Evolutionary conservation across 305 asterid species (phyloP).

Genomic region (Fraxinus velutina): DNA sequence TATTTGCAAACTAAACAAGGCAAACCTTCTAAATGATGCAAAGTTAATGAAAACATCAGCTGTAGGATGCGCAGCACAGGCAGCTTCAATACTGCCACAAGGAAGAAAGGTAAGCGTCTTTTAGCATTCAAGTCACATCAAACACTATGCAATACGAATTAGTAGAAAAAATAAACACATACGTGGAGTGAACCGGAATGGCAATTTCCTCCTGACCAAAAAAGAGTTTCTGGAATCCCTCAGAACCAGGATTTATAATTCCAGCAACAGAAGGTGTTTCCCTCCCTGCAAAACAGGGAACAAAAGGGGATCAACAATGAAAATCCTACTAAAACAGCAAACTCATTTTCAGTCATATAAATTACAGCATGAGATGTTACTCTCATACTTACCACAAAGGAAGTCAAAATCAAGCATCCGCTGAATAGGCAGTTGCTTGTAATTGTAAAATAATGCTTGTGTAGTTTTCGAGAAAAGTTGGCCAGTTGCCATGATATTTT

Average conservation of each 20-base stretch:
- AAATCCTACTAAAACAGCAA: neutral
- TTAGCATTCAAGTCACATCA: neutral
- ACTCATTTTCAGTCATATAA: neutral
- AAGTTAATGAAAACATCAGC: constrained; percentile 99
- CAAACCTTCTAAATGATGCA: constrained; percentile 94
- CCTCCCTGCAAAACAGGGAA: constrained; percentile 48
- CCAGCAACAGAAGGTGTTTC: constrained; percentile 98
- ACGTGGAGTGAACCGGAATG: constrained; percentile 77
- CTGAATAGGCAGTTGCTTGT: constrained; percentile 88
- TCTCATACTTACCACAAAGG: constrained; percentile 67
- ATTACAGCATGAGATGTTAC: neutral
- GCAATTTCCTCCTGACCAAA: constrained; percentile 95
- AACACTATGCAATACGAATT: neutral
- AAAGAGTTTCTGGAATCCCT: constrained; percentile 97
- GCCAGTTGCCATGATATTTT: constrained; percentile 76
- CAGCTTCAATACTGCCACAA: constrained; percentile 74
- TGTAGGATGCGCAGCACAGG: constrained; percentile 92
- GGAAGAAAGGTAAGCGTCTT: constrained; percentile 15
- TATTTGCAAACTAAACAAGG: constrained; percentile 11
- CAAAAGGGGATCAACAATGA: neutral
- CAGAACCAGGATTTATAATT: constrained; percentile 95
- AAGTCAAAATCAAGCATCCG: constrained; percentile 99
- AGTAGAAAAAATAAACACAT: constrained; percentile 23
- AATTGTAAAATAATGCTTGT: constrained; percentile 91
- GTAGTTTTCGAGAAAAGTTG: constrained; percentile 90